phyloP scores from a whole-genome alignment of 352 stramenopile genomes.

The Achlya hypogyna region DNA sequence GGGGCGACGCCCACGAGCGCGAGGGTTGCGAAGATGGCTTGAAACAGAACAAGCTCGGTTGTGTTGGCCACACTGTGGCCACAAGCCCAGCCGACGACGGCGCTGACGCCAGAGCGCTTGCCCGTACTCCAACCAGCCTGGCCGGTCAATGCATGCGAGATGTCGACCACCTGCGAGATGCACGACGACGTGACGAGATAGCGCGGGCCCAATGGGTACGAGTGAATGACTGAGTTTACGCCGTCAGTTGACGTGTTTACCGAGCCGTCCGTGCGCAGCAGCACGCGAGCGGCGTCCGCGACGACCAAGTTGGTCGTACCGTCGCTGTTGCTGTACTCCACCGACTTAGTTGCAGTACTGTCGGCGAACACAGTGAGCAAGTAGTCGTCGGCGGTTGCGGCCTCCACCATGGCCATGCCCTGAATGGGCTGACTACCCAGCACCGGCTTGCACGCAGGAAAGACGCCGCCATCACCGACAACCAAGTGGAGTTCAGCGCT shows the following conservation, averaged over 20 bases:
- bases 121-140: not conserved
- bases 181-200: not conserved
- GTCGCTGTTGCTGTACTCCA: not conserved
- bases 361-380: conserved; percentile 4
- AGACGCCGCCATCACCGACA: not conserved
- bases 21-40: not conserved
- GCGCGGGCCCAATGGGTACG: not conserved
- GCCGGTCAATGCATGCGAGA: not conserved
- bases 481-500: conserved; percentile 2
- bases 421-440: not conserved
- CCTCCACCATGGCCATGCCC: conserved; percentile 7
- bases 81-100: not conserved
- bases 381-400: not conserved
- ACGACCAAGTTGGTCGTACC: not conserved
- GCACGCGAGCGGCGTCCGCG: not conserved
- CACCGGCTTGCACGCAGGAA: not conserved
- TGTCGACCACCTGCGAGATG: not conserved
- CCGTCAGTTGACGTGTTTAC: not conserved
- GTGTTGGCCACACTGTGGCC: not conserved
- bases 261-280: not conserved
- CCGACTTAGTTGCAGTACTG: not conserved
- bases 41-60: not conserved
- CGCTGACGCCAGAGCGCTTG: not conserved
- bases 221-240: not conserved
- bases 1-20: not conserved